Percentiles rank a stretch among this genome's conserved stretches.
Evolutionary conservation across 1,284 basidiomycete species (phyloP).

Genomic region (Malassezia dermatis): DNA sequence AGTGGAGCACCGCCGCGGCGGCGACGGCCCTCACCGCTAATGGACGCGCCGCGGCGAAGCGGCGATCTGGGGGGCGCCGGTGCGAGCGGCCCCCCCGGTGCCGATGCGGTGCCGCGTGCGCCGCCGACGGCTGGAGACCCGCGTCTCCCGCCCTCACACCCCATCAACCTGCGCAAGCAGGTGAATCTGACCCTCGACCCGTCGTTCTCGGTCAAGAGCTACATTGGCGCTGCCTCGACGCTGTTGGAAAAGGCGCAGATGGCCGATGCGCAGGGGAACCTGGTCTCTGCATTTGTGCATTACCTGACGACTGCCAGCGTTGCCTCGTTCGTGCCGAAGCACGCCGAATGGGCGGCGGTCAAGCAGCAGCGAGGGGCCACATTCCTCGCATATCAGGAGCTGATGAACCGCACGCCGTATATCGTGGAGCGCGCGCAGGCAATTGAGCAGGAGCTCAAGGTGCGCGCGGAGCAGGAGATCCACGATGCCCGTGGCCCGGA

Average conservation of each 20-base stretch:
- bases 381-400: constrained; percentile 40
- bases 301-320: constrained; percentile 44
- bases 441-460: constrained; percentile 31
- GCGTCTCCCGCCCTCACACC: constrained; percentile 36
- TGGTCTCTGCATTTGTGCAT: constrained; percentile 46
- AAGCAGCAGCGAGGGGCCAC: constrained; percentile 26
- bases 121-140: neutral
- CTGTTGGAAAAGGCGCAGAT: constrained; percentile 44
- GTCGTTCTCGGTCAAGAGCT: constrained; percentile 40
- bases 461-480: constrained; percentile 24
- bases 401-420: constrained; percentile 37
- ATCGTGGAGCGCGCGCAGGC: constrained; percentile 37
- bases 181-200: constrained; percentile 35
- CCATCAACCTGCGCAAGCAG: constrained; percentile 38
- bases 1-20: neutral
- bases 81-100: neutral
- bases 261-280: constrained; percentile 37
- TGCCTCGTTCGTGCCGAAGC: constrained; percentile 41
- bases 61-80: neutral
- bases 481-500: neutral
- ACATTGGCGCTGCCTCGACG: constrained; percentile 41
- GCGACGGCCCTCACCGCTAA: neutral
- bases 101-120: neutral
- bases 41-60: neutral
- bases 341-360: constrained; percentile 37